Conservation (phyloP, 2,329 filamentous ascomycete species). For the Hymenoscyphus albidus region DNA sequence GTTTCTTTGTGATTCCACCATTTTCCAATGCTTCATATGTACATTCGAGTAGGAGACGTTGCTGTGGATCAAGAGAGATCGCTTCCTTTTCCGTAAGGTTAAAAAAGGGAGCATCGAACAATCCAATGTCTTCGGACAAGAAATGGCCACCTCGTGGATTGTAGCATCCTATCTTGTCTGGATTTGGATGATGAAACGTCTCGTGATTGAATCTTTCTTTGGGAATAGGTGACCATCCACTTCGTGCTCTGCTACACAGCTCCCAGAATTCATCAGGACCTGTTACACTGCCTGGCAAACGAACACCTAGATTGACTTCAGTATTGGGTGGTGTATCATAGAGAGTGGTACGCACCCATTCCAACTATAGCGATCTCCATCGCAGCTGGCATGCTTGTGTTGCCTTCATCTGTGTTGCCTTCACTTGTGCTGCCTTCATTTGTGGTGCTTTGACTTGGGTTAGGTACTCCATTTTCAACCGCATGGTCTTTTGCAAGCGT, state of each 20-base stretch:
- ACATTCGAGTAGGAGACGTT: constrained; percentile 30
- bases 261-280: constrained; percentile 40
- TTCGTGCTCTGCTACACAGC: constrained; percentile 37
- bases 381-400: not conserved
- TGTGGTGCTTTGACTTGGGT: no score
- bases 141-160: constrained; percentile 30
- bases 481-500: no score
- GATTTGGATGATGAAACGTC: constrained; percentile 51
- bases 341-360: constrained; percentile 5
- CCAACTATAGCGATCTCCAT: constrained; percentile 10
- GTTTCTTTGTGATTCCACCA: constrained; percentile 25
- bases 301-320: constrained; percentile 37
- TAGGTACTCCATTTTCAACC: no score
- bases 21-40: constrained; percentile 32
- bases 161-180: constrained; percentile 28
- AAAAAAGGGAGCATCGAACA: constrained; percentile 35
- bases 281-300: constrained; percentile 37
- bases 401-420: not conserved
- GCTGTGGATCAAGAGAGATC: constrained; percentile 35
- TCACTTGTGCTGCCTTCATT: no score
- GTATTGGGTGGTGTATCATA: constrained; percentile 30
- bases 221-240: constrained; percentile 35
- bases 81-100: constrained; percentile 29
- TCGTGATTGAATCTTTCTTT: constrained; percentile 45
- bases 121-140: constrained; percentile 26